Evolutionary conservation across 1,284 basidiomycete genomes (phyloP).

Genomic region (Papiliotrema nemorosa): DNA sequence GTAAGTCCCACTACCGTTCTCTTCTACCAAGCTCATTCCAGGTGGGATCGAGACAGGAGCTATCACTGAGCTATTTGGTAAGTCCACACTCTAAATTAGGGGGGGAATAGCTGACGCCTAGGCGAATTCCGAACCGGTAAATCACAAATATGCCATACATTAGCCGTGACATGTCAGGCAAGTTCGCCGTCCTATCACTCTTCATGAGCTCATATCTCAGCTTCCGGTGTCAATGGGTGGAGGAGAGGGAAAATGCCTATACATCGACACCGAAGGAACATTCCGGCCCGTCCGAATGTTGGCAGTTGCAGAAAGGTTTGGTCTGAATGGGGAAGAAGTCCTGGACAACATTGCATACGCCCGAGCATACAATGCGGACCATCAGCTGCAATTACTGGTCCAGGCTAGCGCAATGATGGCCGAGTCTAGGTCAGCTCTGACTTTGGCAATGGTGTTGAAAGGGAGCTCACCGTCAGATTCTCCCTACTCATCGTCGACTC

Average conservation of each 20-base stretch:
- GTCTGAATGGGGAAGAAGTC: slow-evolving; percentile 94
- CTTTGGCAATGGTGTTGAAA: not conserved
- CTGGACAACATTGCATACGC: slow-evolving; percentile 99
- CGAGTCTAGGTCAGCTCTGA: slow-evolving; percentile 72
- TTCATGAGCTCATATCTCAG: slow-evolving; percentile 33
- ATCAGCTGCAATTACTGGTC: slow-evolving; percentile 85
- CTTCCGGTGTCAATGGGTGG: slow-evolving; percentile 97
- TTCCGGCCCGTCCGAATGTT: slow-evolving; percentile 95
- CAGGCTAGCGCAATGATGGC: slow-evolving; percentile 96
- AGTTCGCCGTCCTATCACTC: not conserved
- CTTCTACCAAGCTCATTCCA: slow-evolving; percentile 46
- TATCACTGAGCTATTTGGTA: slow-evolving; percentile 95
- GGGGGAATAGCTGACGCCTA: slow-evolving; percentile 9
- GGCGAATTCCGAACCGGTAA: slow-evolving; percentile 95
- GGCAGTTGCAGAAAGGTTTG: slow-evolving; percentile 91
- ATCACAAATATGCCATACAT: slow-evolving; percentile 95
- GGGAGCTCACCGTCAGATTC: slow-evolving; percentile 66
- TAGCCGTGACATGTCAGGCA: slow-evolving; percentile 93
- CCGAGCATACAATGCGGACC: slow-evolving; percentile 97
- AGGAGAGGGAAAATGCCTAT: slow-evolving; percentile 97
- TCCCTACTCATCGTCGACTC: slow-evolving; percentile 96
- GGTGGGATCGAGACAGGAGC: slow-evolving; percentile 97
- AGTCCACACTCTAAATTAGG: slow-evolving; percentile 1
- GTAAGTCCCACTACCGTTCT: slow-evolving; percentile 54
- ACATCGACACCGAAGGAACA: slow-evolving; percentile 98